These are phyloP conservation scores for Camellia lanceoleosa DNA, from an alignment of 148 eudicot genomes.

Conservation along the genomic window DNA sequence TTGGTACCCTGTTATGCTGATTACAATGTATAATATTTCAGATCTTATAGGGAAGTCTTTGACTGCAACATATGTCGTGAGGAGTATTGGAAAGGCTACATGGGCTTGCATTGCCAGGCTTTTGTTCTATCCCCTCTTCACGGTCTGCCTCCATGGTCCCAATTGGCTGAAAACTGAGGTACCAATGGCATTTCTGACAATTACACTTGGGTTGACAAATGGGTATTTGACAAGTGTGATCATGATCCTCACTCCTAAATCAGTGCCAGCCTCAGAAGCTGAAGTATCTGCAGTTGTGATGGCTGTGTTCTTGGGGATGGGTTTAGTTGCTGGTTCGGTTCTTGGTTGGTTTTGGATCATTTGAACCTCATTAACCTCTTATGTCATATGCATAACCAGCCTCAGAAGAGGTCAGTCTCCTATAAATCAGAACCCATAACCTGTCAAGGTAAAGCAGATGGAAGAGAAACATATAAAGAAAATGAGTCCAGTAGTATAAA, in stretches of 20 bases:
- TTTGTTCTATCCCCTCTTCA: conserved; percentile 62
- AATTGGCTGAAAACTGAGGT: conserved; percentile 64
- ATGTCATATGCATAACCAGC: too few species aligned
- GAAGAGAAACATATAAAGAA: not conserved
- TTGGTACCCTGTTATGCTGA: conserved; percentile 77
- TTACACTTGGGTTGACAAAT: conserved; percentile 63
- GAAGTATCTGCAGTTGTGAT: conserved; percentile 76
- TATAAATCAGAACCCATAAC: too few species aligned
- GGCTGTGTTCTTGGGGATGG: conserved; percentile 71
- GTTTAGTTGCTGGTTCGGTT: conserved; percentile 72
- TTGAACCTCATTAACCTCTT: conserved; percentile 19
- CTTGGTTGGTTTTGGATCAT: conserved; percentile 90
- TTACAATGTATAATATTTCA: conserved; percentile 56
- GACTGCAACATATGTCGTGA: conserved; percentile 48
- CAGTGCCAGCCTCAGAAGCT: conserved; percentile 59
- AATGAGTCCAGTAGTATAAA: not conserved
- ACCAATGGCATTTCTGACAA: conserved; percentile 47
- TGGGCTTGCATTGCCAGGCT: conserved; percentile 71
- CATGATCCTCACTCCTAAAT: conserved; percentile 77
- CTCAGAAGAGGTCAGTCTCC: too few species aligned
- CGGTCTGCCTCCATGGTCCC: conserved; percentile 71
- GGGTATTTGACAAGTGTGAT: conserved; percentile 80
- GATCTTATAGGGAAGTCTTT: conserved; percentile 69
- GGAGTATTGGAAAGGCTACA: conserved; percentile 45
- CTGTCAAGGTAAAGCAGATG: not conserved